A percentile compares a stretch with the other conserved stretches of the same genome.
Conservation (phyloP, 345 rosid genomes). For the Pistacia atlantica region DNA sequence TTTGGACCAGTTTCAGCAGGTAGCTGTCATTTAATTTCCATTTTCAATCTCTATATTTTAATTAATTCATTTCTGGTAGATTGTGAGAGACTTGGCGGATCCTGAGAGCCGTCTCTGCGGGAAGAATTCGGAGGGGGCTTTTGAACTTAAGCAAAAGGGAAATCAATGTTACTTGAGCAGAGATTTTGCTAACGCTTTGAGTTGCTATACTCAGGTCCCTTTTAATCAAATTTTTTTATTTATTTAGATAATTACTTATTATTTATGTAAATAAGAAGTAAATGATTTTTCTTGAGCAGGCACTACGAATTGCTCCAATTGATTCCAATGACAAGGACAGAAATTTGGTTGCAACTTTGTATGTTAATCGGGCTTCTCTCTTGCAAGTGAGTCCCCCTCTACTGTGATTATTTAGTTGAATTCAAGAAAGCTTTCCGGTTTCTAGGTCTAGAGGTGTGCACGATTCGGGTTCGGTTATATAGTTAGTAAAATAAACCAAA, state of each 20-base stretch:
- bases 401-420: not conserved
- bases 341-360: slow-evolving; percentile 71
- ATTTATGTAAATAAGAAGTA: not conserved
- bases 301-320: slow-evolving; percentile 71
- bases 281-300: slow-evolving; percentile 31
- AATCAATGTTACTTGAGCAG: slow-evolving; percentile 51
- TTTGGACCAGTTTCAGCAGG: slow-evolving; percentile 62
- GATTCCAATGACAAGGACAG: slow-evolving; percentile 53
- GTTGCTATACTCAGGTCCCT: slow-evolving; percentile 58
- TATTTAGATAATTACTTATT: not conserved
- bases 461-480: no score
- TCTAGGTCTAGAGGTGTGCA: not conserved
- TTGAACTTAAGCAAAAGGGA: slow-evolving; percentile 65
- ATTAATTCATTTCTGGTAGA: slow-evolving; percentile 24
- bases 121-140: slow-evolving; percentile 57
- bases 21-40: slow-evolving; percentile 15
- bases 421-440: not conserved
- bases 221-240: not conserved
- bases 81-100: slow-evolving; percentile 55
- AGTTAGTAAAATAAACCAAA: no score
- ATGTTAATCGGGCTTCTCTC: slow-evolving; percentile 68
- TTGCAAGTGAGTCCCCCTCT: slow-evolving; percentile 42
- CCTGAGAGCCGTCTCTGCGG: slow-evolving; percentile 50
- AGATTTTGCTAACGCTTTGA: slow-evolving; percentile 48
- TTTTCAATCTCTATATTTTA: not conserved